Conservation (phyloP, 31 red algal genomes). For the Porphyra umbilicalis region DNA sequence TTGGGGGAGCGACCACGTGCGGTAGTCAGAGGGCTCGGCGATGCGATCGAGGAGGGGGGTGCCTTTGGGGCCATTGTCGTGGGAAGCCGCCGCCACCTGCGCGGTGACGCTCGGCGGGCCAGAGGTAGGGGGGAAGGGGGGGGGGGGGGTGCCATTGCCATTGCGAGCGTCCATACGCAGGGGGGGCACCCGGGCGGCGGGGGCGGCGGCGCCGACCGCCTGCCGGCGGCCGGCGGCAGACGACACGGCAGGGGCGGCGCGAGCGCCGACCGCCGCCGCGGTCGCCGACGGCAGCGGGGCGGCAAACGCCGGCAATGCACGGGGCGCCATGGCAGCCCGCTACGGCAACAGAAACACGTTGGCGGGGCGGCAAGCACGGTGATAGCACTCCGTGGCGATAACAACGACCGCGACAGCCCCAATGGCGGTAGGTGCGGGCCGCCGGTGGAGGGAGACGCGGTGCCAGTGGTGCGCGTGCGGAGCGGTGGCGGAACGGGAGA, state of each 20-base stretch:
- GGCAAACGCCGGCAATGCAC: background rate
- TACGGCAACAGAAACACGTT: no score
- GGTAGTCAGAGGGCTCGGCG: conserved; percentile 18
- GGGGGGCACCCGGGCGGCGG: background rate
- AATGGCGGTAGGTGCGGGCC: no score
- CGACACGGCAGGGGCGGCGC: background rate
- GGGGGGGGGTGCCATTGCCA: background rate
- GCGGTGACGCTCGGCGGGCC: background rate
- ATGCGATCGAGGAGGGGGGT: conserved; percentile 67
- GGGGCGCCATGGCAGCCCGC: background rate
- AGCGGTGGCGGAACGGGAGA: no score
- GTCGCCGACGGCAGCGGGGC: background rate
- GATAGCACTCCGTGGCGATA: no score
- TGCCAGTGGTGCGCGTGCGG: no score
- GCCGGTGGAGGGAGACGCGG: no score
- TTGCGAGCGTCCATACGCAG: background rate
- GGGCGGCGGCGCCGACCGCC: background rate
- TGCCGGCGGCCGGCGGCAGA: background rate
- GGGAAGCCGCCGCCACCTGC: background rate
- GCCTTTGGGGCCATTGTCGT: background rate
- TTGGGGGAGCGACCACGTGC: conserved; percentile 30
- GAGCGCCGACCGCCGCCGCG: background rate
- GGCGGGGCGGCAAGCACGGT: no score
- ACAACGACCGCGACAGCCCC: no score
- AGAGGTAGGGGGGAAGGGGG: no score